These are phyloP conservation scores for Oryza rufipogon DNA, from an alignment of 176 grass and related monocot species.

Conservation along the genomic window DNA sequence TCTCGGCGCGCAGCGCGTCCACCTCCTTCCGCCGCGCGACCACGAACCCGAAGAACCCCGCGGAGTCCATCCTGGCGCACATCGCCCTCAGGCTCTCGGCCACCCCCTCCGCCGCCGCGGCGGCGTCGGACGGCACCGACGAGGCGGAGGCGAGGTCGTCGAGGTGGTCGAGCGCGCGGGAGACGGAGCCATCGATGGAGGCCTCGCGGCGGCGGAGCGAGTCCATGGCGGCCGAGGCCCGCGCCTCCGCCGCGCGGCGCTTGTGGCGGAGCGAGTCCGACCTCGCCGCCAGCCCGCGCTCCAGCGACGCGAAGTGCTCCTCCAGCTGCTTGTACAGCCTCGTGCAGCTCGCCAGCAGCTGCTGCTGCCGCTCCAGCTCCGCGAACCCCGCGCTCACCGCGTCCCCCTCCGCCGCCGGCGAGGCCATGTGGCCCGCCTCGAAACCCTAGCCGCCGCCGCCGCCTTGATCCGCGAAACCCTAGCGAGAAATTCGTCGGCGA, in stretches of 20 bases:
- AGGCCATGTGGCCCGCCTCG: not conserved
- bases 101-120: conserved; percentile 17
- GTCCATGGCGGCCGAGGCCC: conserved; percentile 52
- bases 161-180: conserved; percentile 53
- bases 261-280: conserved; percentile 68
- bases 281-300: conserved; percentile 60
- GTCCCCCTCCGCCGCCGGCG: not conserved
- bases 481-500: conserved; percentile 13
- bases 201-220: conserved; percentile 56
- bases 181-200: conserved; percentile 64
- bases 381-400: conserved; percentile 70
- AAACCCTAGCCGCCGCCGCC: not conserved
- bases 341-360: conserved; percentile 83
- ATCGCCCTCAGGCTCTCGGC: conserved; percentile 52
- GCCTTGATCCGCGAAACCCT: conserved; percentile 55
- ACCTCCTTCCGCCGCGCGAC: conserved; percentile 71
- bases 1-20: conserved; percentile 66
- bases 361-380: conserved; percentile 88
- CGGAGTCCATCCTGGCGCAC: conserved; percentile 71
- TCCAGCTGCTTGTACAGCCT: conserved; percentile 82
- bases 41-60: conserved; percentile 61
- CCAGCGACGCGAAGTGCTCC: conserved; percentile 81
- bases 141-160: conserved; percentile 17
- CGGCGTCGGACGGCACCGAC: not conserved
- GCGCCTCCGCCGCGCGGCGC: conserved; percentile 52